These are phyloP conservation scores for sorghum (Sorghum bicolor) DNA, from an alignment of 176 grass and related monocot species.

Conservation along the genomic window DNA sequence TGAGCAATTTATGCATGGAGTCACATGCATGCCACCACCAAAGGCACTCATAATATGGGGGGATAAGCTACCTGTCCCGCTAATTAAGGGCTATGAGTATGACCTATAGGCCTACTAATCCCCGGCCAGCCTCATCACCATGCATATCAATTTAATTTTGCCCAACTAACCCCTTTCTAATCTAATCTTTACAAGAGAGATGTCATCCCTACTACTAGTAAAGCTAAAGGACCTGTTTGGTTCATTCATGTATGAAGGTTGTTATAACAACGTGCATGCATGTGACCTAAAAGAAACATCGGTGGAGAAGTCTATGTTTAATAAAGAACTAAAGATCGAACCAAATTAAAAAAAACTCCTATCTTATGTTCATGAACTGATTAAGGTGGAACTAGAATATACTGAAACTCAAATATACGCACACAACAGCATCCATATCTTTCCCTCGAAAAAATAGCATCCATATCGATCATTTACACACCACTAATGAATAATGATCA, in stretches of 20 bases:
- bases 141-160: background rate
- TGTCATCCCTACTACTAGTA: background rate
- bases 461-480: background rate
- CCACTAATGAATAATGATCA: background rate
- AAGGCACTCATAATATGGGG: conserved; percentile 1
- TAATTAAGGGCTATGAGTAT: conserved; percentile 39
- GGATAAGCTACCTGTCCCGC: conserved; percentile 2
- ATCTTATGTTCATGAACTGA: background rate
- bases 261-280: background rate
- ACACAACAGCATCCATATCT: background rate
- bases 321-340: background rate
- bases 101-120: background rate
- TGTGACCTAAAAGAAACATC: background rate
- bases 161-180: background rate
- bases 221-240: too few relatives aligned
- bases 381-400: background rate
- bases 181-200: background rate
- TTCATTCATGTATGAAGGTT: background rate
- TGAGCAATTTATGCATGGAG: background rate
- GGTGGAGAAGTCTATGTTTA: background rate
- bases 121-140: background rate
- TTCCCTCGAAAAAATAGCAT: too few relatives aligned
- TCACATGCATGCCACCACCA: conserved; percentile 37
- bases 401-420: too few relatives aligned
- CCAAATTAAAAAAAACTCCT: background rate